Evolutionary conservation across 495 filamentous ascomycete genomes (phyloP).

Genomic region (Aspergillus asperescens): DNA sequence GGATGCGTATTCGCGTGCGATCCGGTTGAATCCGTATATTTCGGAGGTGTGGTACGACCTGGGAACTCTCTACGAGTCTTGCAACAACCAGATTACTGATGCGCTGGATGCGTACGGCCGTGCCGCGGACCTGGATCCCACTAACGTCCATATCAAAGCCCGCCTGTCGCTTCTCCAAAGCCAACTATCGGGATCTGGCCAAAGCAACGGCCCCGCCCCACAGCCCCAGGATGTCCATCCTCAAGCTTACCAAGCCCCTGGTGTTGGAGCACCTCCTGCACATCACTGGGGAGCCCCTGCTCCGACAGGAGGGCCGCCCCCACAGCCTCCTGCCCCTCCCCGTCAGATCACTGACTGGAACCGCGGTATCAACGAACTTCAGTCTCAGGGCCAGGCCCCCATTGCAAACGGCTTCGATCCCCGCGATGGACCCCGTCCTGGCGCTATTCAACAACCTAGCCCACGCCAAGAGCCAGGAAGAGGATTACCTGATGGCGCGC

Average conservation of each 20-base stretch:
- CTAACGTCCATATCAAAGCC: slow-evolving; percentile 94
- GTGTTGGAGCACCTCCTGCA: slow-evolving; percentile 65
- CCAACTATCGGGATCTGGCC: slow-evolving; percentile 64
- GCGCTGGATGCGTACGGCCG: slow-evolving; percentile 93
- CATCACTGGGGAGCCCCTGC: slow-evolving; percentile 79
- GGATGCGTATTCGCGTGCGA: slow-evolving; percentile 96
- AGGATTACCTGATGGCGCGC: slow-evolving; percentile 66
- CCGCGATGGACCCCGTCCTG: slow-evolving; percentile 62
- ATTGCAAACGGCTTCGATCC: slow-evolving; percentile 73
- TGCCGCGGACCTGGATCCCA: slow-evolving; percentile 88
- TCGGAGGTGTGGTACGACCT: slow-evolving; percentile 99
- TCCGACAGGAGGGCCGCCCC: slow-evolving; percentile 56
- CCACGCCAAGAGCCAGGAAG: slow-evolving; percentile 66
- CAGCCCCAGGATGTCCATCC: slow-evolving; percentile 82
- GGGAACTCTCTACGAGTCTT: slow-evolving; percentile 95
- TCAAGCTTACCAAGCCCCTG: slow-evolving; percentile 72
- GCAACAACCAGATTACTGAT: slow-evolving; percentile 97
- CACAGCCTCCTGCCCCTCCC: slow-evolving; percentile 59
- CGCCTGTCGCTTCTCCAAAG: slow-evolving; percentile 81
- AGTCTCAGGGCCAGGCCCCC: slow-evolving; percentile 59
- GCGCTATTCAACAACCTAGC: slow-evolving; percentile 61
- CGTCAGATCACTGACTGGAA: slow-evolving; percentile 62
- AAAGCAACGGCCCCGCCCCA: slow-evolving; percentile 62
- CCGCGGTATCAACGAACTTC: slow-evolving; percentile 68
- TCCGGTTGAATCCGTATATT: slow-evolving; percentile 96